Evolutionary conservation across 2,329 filamentous ascomycete genomes (phyloP).

Genomic region (Penicillium sclerotiorum): DNA sequence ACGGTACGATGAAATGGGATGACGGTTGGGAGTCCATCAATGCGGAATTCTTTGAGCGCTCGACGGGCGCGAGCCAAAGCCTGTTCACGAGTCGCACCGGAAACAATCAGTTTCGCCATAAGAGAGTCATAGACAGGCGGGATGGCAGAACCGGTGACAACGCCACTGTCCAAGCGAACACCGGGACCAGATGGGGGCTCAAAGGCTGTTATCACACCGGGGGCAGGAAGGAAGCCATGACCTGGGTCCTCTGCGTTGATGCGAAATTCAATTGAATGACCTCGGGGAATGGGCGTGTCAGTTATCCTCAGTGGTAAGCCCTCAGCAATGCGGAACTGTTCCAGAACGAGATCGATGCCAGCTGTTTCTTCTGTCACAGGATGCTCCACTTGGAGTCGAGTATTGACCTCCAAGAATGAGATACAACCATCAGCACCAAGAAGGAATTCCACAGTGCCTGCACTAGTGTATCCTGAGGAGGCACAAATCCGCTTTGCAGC

Average conservation of each 20-base stretch:
- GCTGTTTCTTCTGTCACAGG: conserved; percentile 43
- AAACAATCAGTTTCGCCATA: conserved; percentile 4
- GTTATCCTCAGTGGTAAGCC: background rate
- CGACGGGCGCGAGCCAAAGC: background rate
- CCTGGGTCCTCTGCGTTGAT: conserved; percentile 7
- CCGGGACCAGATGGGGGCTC: background rate
- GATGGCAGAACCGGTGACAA: background rate
- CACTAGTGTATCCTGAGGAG: background rate
- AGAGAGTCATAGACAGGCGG: background rate
- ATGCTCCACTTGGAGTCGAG: conserved; percentile 53
- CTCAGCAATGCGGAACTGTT: conserved; percentile 9
- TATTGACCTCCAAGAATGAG: conserved; percentile 54
- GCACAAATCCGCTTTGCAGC: background rate
- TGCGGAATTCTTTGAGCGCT: background rate
- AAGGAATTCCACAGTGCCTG: conserved; percentile 1
- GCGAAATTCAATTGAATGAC: conserved; percentile 5
- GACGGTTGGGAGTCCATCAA: background rate
- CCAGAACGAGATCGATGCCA: conserved; percentile 42
- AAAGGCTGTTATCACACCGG: background rate
- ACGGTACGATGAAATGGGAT: background rate
- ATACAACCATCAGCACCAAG: conserved; percentile 26
- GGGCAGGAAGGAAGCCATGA: conserved; percentile 1
- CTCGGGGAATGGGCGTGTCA: background rate
- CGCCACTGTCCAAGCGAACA: conserved; percentile 5
- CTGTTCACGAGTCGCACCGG: background rate